Evolutionary conservation across 768 basidiomycete genomes (phyloP).

Genomic region (Harrya chromipes): DNA sequence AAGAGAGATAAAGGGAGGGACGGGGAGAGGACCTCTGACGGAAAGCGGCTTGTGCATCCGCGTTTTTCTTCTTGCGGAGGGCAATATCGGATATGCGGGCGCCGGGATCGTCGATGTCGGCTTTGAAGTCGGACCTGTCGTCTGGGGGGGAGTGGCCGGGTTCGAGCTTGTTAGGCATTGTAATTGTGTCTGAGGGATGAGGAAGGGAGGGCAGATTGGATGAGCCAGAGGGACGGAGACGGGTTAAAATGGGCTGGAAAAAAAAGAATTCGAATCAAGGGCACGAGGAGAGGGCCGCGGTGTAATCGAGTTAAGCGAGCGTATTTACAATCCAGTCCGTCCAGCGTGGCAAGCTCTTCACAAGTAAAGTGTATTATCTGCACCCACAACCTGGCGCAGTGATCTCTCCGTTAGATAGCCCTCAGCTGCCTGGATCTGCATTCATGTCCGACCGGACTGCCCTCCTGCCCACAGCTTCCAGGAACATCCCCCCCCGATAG

Average conservation of each 20-base stretch:
- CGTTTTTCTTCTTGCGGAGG: conserved; percentile 84
- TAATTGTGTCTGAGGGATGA: background rate
- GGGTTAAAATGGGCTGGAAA: conserved; percentile 61
- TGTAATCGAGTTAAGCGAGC: conserved; percentile 38
- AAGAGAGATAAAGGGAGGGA: background rate
- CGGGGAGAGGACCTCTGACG: conserved; percentile 48
- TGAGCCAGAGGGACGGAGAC: conserved; percentile 18
- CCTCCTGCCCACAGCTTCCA: conserved; percentile 26
- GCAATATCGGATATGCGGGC: conserved; percentile 62
- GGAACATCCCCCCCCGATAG: conserved; percentile 23
- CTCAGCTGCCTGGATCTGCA: conserved; percentile 25
- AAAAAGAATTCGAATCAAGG: conserved; percentile 62
- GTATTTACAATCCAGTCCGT: conserved; percentile 37
- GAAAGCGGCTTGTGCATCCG: conserved; percentile 86
- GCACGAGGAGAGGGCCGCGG: conserved; percentile 59
- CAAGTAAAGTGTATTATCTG: too few species aligned
- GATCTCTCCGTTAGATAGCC: too few species aligned
- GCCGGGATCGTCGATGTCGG: conserved; percentile 33
- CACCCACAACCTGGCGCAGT: too few species aligned
- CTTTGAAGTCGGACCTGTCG: conserved; percentile 36
- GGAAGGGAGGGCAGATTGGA: conserved; percentile 6
- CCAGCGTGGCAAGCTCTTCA: conserved; percentile 22
- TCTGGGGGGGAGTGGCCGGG: conserved; percentile 30
- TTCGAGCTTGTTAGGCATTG: conserved; percentile 32
- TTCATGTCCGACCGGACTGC: conserved; percentile 31